phyloP scores from a whole-genome alignment of 441 rosid genomes.

The Populus hybrid region DNA sequence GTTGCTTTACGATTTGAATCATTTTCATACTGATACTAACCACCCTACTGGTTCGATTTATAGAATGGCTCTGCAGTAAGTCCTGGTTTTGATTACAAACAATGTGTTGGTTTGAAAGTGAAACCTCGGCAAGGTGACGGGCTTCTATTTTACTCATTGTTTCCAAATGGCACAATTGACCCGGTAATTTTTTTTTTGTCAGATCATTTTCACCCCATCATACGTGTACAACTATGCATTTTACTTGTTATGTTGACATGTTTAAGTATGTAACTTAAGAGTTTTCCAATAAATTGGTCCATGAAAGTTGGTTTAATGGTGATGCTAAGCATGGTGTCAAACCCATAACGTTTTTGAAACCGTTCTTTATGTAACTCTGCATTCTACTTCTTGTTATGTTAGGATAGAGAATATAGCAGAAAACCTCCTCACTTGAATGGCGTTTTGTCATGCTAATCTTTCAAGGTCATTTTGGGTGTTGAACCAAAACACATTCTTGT shows the following conservation, averaged over 20 bases:
- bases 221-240: not conserved
- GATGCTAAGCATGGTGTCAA: not conserved
- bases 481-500: not conserved
- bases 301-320: not conserved
- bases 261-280: not conserved
- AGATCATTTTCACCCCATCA: not conserved
- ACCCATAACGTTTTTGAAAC: not conserved
- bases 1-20: not conserved
- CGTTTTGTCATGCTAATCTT: not conserved
- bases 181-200: constrained; percentile 33
- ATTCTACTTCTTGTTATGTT: not conserved
- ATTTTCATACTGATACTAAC: constrained; percentile 7
- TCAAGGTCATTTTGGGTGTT: not conserved
- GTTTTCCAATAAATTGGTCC: not conserved
- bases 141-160: constrained; percentile 65
- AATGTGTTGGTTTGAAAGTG: constrained; percentile 71
- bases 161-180: constrained; percentile 80
- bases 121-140: constrained; percentile 86
- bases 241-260: not conserved
- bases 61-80: constrained; percentile 51
- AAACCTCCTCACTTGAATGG: not conserved
- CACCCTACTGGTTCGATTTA: constrained; percentile 12
- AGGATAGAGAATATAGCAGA: not conserved
- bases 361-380: not conserved
- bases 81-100: constrained; percentile 51